Conservation (phyloP, 2,329 filamentous ascomycete genomes). For the Paecilomyces sp. region DNA sequence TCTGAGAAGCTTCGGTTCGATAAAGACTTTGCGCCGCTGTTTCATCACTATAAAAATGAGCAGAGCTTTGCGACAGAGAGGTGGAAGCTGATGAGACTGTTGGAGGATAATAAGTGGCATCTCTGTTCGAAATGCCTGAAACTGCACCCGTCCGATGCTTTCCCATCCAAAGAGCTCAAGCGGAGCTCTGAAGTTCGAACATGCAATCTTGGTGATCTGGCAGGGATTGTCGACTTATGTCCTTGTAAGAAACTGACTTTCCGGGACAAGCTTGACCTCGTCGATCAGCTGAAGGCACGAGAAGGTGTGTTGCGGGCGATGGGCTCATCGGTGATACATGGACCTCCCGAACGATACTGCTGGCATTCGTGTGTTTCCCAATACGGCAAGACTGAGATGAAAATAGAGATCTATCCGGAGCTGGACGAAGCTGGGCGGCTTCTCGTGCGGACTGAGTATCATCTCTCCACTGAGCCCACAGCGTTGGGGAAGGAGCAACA, state of each 20-base stretch:
- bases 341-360: conserved; percentile 23
- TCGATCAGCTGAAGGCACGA: conserved; percentile 24
- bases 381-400: conserved; percentile 27
- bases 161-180: conserved; percentile 24
- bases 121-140: conserved; percentile 31
- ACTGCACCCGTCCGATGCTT: conserved; percentile 28
- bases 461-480: conserved; percentile 23
- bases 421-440: conserved; percentile 24
- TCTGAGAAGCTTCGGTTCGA: conserved; percentile 28
- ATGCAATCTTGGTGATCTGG: conserved; percentile 26
- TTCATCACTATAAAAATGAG: conserved; percentile 31
- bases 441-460: conserved; percentile 29
- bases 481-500: conserved; percentile 30
- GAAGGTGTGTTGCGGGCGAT: conserved; percentile 18
- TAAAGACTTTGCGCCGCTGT: conserved; percentile 32
- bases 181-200: conserved; percentile 23
- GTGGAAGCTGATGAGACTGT: conserved; percentile 29
- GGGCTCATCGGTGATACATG: conserved; percentile 19
- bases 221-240: conserved; percentile 32
- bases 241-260: conserved; percentile 35
- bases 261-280: conserved; percentile 28
- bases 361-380: conserved; percentile 31
- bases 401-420: conserved; percentile 28
- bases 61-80: conserved; percentile 29
- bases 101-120: conserved; percentile 29